Percentiles rank a stretch among this genome's conserved stretches.
Evolutionary conservation across 73 alveolate genomes (phyloP).

Genomic region (Uronychia setigera): DNA sequence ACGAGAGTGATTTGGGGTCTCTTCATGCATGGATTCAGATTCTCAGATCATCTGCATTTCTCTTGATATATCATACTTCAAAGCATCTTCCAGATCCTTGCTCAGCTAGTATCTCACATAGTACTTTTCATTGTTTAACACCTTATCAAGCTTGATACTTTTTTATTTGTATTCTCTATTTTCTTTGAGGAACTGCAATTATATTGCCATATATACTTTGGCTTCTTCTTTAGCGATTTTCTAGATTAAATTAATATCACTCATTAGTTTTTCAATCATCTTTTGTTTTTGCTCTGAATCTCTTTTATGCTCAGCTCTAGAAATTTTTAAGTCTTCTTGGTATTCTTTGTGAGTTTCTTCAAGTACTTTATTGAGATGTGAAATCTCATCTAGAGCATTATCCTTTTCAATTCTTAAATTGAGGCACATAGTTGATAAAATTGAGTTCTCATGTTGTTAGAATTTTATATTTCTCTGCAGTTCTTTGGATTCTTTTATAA

Average conservation of each 20-base stretch:
- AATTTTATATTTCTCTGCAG: neutral
- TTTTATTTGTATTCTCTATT: neutral
- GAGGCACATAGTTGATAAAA: neutral
- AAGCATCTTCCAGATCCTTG: neutral
- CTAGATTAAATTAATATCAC: neutral
- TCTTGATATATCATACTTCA: neutral
- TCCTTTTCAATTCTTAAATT: neutral
- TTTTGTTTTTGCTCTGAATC: neutral
- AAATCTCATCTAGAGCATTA: neutral
- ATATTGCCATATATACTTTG: neutral
- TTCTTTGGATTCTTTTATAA: neutral
- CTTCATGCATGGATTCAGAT: neutral
- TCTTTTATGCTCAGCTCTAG: neutral
- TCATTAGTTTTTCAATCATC: neutral
- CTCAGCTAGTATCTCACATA: neutral
- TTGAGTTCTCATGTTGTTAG: neutral
- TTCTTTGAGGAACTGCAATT: neutral
- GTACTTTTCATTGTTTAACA: neutral
- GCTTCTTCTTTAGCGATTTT: neutral
- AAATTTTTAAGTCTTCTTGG: neutral
- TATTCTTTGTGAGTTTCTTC: neutral
- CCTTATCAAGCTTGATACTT: neutral
- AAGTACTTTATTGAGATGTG: neutral
- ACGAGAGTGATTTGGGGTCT: neutral
- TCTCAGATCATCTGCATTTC: no score